Evolutionary conservation across 768 basidiomycete genomes (phyloP), one percentile per base, ranked within the genome.

Genomic region (Gautieria morchelliformis): DNA sequence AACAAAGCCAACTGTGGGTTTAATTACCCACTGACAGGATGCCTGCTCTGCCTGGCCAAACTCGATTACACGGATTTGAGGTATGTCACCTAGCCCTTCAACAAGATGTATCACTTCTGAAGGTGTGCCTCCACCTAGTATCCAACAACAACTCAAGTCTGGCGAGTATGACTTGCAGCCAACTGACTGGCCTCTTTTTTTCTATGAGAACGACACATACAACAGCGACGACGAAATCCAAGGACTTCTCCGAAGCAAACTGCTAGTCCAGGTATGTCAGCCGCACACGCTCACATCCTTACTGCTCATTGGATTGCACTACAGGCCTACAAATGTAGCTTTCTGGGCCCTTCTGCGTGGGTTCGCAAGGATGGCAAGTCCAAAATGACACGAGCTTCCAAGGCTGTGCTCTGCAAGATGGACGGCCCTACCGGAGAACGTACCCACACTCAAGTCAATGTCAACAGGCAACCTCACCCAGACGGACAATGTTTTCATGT

Each of bases 21-120:
- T 10, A 59, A 67, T 35, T 65, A 71, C 55, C 66, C 68, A 20
- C 37, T 65, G 0, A 69, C 66, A 3, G 68, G 70, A 0, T 44
- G 53, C 1, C 62, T 70, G 5, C 61, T 73, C 3, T 70, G 67
- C 40, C 68, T 68, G 0, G 62, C 65, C n/a, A 62, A 65, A 12
- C 61, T 63, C 42, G 61, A 71, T 45, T 70, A 66, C 64, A 56
- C 59, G 19, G 51, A 71, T 33, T 46, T n/a, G 4, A 59, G 33
- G 61, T 62, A 55, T 33, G 53, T 48, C 7, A 46, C 39, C 15
- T 4, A n/a, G 19, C 15, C 24, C 45, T 19, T 47, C 45, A 9
- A 9, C 10, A 9, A 10, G 15, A 10, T 24, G 15, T 9, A 9
- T 9, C 45, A 9, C 22, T 9, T n/a, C 10, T n/a, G 39, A 40